Conservation (phyloP, 2,329 filamentous ascomycete genomes). For the Bipolaris sorokiniana region DNA sequence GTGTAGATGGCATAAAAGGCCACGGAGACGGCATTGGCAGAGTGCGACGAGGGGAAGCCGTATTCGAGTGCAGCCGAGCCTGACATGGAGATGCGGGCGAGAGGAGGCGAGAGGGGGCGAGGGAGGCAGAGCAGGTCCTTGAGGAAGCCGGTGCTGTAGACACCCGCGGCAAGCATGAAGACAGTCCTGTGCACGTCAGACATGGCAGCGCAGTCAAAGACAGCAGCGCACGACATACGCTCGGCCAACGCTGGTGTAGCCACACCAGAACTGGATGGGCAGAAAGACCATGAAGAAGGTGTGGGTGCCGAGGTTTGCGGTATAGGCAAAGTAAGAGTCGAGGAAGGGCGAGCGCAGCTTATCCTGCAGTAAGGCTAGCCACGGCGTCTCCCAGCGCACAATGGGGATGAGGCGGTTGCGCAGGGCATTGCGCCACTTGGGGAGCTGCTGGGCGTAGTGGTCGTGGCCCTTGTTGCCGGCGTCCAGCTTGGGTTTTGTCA, state of each 20-base stretch:
- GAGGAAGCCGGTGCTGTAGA: slow-evolving; percentile 79
- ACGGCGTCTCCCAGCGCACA: slow-evolving; percentile 92
- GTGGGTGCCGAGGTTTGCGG: slow-evolving; percentile 94
- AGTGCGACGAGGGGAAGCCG: slow-evolving; percentile 96
- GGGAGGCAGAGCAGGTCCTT: slow-evolving; percentile 95
- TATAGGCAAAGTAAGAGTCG: slow-evolving; percentile 96
- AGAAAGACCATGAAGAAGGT: slow-evolving; percentile 98
- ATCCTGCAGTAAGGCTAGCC: slow-evolving; percentile 85
- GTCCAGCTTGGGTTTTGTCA: slow-evolving; percentile 54
- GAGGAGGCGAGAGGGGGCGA: slow-evolving; percentile 85
- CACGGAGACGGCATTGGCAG: slow-evolving; percentile 94
- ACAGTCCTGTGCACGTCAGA: slow-evolving; percentile 45
- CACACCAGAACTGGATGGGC: slow-evolving; percentile 96
- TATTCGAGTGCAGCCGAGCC: slow-evolving; percentile 94
- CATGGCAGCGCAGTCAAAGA: slow-evolving; percentile 10
- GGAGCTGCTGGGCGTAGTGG: slow-evolving; percentile 77
- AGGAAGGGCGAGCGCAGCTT: slow-evolving; percentile 80
- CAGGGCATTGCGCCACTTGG: slow-evolving; percentile 84
- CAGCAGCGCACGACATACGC: slow-evolving; percentile 65
- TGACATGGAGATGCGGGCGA: slow-evolving; percentile 96
- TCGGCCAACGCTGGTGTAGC: slow-evolving; percentile 81
- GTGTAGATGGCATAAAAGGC: slow-evolving; percentile 81
- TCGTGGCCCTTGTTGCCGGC: slow-evolving; percentile 82
- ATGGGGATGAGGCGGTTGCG: slow-evolving; percentile 84
- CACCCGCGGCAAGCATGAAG: slow-evolving; percentile 70